These are phyloP conservation scores for Globisporangium spiculum DNA, from an alignment of 352 stramenopile genomes.

Conservation along the genomic window DNA sequence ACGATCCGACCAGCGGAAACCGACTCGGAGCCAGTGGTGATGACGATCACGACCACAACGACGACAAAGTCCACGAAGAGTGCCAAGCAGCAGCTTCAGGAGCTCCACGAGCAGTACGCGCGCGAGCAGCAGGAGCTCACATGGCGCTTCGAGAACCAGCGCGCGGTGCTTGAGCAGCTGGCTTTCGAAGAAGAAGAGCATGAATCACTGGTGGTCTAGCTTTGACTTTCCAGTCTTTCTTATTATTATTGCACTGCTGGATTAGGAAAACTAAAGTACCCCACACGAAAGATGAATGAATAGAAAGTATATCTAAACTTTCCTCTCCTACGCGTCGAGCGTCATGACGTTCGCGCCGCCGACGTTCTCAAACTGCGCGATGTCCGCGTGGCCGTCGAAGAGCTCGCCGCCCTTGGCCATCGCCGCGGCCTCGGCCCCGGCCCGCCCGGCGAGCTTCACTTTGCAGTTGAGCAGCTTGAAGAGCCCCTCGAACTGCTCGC, in stretches of 20 bases:
- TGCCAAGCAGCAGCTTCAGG: slow-evolving; percentile 41
- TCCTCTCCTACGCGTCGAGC: slow-evolving; percentile 43
- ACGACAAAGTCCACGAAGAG: slow-evolving; percentile 19
- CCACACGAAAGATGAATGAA: background rate
- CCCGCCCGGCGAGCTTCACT: slow-evolving; percentile 42
- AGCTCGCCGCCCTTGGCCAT: slow-evolving; percentile 31
- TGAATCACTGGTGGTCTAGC: slow-evolving; percentile 19
- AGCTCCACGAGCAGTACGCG: slow-evolving; percentile 53
- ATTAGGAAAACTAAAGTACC: background rate
- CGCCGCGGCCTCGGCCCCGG: slow-evolving; percentile 13
- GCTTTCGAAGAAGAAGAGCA: slow-evolving; percentile 18
- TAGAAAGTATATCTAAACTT: background rate
- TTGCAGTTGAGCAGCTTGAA: slow-evolving; percentile 82
- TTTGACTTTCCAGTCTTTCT: background rate
- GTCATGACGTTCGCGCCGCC: slow-evolving; percentile 85
- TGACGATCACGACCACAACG: slow-evolving; percentile 4
- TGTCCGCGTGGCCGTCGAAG: slow-evolving; percentile 63
- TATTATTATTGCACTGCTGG: background rate
- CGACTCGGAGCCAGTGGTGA: slow-evolving; percentile 5
- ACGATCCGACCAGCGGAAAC: slow-evolving; percentile 13
- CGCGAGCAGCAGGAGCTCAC: slow-evolving; percentile 38
- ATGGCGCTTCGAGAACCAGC: slow-evolving; percentile 42
- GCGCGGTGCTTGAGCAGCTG: slow-evolving; percentile 45
- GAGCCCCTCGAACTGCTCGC: slow-evolving; percentile 84
- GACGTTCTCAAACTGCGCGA: slow-evolving; percentile 73